phyloP scores from a whole-genome alignment of 306 rosid species.

The Glycine tomentella region DNA sequence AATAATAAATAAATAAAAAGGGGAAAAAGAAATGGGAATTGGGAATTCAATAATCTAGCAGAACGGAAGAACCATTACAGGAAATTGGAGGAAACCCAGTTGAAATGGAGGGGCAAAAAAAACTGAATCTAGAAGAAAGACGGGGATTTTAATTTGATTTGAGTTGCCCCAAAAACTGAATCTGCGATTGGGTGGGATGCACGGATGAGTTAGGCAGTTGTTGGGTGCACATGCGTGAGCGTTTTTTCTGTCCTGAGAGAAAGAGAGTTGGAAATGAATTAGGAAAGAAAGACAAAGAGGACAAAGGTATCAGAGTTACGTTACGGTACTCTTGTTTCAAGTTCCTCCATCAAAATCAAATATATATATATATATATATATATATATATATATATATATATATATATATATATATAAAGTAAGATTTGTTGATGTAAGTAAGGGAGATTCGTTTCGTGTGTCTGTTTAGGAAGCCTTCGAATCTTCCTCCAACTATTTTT shows the following conservation, averaged over 20 bases:
- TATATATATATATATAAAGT: background rate
- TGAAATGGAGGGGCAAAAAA: background rate
- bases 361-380: too few species aligned
- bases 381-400: too few species aligned
- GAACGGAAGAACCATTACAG: conserved; percentile 42
- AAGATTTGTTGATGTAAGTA: conserved; percentile 41
- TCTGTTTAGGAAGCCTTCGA: conserved; percentile 29
- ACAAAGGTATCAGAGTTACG: conserved; percentile 44
- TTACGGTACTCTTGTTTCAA: conserved; percentile 30
- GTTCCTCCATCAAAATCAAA: background rate
- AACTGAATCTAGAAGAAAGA: conserved; percentile 35
- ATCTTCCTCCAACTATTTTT: conserved; percentile 23
- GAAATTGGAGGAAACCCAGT: conserved; percentile 58
- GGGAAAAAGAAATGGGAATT: background rate
- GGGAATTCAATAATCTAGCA: conserved; percentile 47
- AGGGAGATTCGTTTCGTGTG: conserved; percentile 56
- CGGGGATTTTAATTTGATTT: conserved; percentile 43
- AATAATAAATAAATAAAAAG: conserved; percentile 20
- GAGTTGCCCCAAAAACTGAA: conserved; percentile 38
- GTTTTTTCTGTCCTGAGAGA: conserved; percentile 1
- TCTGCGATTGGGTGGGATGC: conserved; percentile 41
- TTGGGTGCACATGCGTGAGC: conserved; percentile 34
- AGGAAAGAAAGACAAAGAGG: conserved; percentile 24
- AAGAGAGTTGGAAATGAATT: background rate
- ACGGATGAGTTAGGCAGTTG: conserved; percentile 24